These are phyloP conservation scores for Arxiozyma heterogenica DNA, from an alignment of 1,139 yeast genomes.

Conservation along the genomic window DNA sequence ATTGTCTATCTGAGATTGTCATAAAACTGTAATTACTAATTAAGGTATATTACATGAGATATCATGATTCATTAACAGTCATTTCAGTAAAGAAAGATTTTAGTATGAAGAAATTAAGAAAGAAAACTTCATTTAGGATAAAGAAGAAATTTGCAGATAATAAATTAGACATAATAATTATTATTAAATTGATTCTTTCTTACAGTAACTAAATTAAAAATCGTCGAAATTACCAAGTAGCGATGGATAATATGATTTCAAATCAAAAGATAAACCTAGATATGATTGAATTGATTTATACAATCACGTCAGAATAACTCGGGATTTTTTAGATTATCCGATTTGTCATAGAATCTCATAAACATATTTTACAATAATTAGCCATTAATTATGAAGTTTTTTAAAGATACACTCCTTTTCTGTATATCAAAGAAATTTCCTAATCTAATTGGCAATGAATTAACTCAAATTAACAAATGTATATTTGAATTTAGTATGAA, in stretches of 20 bases:
- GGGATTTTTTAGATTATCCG: background rate
- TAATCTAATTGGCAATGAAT: background rate
- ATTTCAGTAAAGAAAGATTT: background rate
- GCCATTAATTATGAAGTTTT: too few species aligned
- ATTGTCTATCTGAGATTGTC: background rate
- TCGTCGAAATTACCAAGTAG: background rate
- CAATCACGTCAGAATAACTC: background rate
- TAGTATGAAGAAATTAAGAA: background rate
- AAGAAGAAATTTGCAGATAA: background rate
- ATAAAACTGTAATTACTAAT: background rate
- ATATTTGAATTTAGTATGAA: too few species aligned
- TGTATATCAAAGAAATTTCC: background rate
- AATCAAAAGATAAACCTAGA: background rate
- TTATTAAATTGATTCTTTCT: background rate
- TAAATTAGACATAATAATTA: background rate
- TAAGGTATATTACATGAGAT: background rate
- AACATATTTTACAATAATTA: background rate
- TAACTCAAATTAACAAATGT: background rate
- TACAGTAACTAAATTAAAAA: background rate
- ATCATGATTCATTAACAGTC: background rate
- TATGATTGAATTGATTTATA: background rate
- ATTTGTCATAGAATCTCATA: background rate
- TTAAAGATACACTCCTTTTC: background rate
- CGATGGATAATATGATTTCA: background rate
- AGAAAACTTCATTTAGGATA: background rate